phyloP scores from a whole-genome alignment of 306 rosid genomes.

The Glycine tomentella region DNA sequence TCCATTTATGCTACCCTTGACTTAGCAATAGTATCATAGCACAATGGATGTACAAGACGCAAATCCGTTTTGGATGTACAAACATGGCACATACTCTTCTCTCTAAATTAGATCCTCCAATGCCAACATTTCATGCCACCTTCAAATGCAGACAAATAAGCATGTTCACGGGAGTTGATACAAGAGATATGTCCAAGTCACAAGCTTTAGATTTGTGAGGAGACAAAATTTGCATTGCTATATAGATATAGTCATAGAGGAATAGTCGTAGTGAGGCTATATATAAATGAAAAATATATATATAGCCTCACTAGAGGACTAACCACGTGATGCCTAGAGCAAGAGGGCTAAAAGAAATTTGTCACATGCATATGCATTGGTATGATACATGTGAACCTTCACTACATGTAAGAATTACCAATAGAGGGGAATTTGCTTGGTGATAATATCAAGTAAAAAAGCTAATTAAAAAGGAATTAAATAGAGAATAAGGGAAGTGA shows the following conservation, averaged over 20 bases:
- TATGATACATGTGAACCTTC: conserved; percentile 7
- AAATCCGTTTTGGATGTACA: not conserved
- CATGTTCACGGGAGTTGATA: not conserved
- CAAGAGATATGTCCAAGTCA: not conserved
- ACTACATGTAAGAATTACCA: not conserved
- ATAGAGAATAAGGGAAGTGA: conserved; percentile 37
- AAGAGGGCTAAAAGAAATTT: not conserved
- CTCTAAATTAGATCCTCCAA: not conserved
- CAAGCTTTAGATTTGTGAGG: not conserved
- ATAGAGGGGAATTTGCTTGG: not conserved
- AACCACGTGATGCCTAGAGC: not conserved
- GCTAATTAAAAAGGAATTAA: not conserved
- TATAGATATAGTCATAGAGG: not conserved
- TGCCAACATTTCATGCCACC: not conserved
- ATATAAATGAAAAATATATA: not conserved
- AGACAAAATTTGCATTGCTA: not conserved
- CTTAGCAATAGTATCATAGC: not conserved
- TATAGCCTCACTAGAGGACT: not conserved
- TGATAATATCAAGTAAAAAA: conserved; percentile 16
- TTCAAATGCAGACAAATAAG: not conserved
- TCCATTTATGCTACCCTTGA: too few species aligned
- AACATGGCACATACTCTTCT: not conserved
- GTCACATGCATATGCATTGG: not conserved
- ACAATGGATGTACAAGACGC: conserved; percentile 21
- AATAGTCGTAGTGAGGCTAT: not conserved